Base-by-base conservation (phyloP, 2,329 filamentous ascomycete species). In the Gaeumannomyces tritici region DNA sequence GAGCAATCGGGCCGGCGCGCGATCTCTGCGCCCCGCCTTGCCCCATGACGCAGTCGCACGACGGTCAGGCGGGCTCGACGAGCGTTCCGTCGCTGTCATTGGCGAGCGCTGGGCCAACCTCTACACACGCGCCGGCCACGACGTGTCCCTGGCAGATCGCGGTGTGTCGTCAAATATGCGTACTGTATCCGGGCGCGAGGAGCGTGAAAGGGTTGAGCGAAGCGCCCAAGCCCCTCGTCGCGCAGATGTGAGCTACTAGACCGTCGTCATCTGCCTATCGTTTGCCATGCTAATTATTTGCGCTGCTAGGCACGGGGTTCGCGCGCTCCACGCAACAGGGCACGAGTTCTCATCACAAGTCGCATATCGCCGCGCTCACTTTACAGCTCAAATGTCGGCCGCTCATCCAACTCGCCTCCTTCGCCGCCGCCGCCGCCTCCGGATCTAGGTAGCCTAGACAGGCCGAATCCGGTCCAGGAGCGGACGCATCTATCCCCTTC, bases 41-140 rank as follows among this genome's bases (percentile, higher is more conserved):
- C n/a, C 42, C 21, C 42, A 51, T 4, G 42, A 51, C 42, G 42
- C 59, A 6, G 35, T 47, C 15, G n/a, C 59, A 18, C 57, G 55
- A 21, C 64, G 65, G 60, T 56, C 61, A 28, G 60, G 63, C 33
- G 56, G 61, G 4, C 60, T 66, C 6, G 65, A 66, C 61, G 65
- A 67, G 31, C 68, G 66, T 4, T 62, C 67, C 12, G 64, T 65
- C 29, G 62, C 66, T 57, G 62, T 67, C 61, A 67, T 70, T 61
- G 67, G 66, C 55, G 67, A 69, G 51, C 65, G 67, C 27, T 70
- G 67, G 68, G 67, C 65, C 62, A 69, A 66, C 62, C 69, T 66
- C 63, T 68, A 63, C 65, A 68, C 60, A 33, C 69, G 62, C 62
- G 67, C 67, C 51, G 65, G 63, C 55, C 66, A 66, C 9, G 65